Evolutionary conservation across 2,329 filamentous ascomycete species (phyloP).

Genomic region (Alternaria conjuncta): DNA sequence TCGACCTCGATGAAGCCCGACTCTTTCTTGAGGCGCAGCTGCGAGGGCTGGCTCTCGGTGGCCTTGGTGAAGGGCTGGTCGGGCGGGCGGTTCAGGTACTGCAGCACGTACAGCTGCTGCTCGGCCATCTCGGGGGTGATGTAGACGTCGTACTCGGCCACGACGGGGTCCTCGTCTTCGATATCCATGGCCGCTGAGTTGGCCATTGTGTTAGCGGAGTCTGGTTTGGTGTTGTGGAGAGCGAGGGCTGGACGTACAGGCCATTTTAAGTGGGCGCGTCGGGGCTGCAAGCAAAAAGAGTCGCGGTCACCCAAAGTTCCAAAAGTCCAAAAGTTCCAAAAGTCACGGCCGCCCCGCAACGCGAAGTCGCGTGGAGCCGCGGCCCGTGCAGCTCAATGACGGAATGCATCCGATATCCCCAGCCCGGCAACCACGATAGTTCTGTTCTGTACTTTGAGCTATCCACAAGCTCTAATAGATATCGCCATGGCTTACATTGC

Average conservation of each 20-base stretch:
- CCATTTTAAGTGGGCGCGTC: conserved; percentile 23
- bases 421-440: conserved; percentile 7
- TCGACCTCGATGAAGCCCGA: conserved; percentile 91
- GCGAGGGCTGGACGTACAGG: conserved; percentile 31
- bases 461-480: conserved; percentile 2
- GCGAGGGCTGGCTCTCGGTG: conserved; percentile 63
- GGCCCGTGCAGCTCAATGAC: conserved; percentile 33
- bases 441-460: neutral
- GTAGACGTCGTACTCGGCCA: conserved; percentile 77
- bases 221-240: neutral
- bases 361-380: conserved; percentile 23
- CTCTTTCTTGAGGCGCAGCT: conserved; percentile 80
- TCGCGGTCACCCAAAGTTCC: conserved; percentile 6
- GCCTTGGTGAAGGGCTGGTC: conserved; percentile 67
- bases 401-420: conserved; percentile 36
- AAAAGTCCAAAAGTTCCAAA: conserved; percentile 32
- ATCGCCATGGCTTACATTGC: conserved; percentile 86
- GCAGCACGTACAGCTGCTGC: conserved; percentile 71
- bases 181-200: conserved; percentile 33
- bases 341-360: conserved; percentile 28
- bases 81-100: conserved; percentile 81
- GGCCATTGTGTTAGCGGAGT: conserved; percentile 6
- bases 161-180: conserved; percentile 56
- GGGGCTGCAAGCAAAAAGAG: conserved; percentile 10
- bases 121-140: conserved; percentile 74